Conservation (phyloP, 2,329 filamentous ascomycete genomes). For the Aureobasidium namibiae region DNA sequence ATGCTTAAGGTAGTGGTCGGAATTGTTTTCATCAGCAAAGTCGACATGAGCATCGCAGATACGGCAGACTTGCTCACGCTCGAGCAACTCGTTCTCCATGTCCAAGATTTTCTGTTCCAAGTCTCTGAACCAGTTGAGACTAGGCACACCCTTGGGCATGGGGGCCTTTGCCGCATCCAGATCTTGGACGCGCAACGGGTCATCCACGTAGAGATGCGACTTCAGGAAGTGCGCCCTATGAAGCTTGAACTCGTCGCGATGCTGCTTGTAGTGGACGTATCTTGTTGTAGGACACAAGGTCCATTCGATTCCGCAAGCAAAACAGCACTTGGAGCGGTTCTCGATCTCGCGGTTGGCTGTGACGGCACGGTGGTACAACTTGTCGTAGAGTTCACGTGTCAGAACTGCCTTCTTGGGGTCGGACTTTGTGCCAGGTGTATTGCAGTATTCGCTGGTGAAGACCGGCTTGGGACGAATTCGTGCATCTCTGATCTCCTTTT, state of each 20-base stretch:
- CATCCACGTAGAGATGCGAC: neutral
- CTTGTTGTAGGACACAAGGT: neutral
- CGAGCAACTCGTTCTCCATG: constrained; percentile 9
- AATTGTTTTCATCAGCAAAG: neutral
- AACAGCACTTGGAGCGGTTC: neutral
- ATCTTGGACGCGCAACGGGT: neutral
- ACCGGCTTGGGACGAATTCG: neutral
- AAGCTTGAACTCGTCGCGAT: neutral
- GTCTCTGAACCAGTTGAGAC: neutral
- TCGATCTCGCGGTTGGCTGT: neutral
- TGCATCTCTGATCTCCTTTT: neutral
- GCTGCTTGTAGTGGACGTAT: neutral
- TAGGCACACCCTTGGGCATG: neutral
- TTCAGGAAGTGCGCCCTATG: neutral
- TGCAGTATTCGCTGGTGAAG: constrained; percentile 1
- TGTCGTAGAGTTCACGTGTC: neutral
- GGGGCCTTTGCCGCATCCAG: neutral
- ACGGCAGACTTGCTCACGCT: constrained; percentile 3
- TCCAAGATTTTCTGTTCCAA: neutral
- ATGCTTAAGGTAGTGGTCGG: constrained; percentile 3
- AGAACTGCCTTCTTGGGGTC: neutral
- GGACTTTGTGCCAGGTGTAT: neutral
- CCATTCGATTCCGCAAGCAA: neutral
- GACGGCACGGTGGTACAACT: neutral
- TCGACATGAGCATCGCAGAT: neutral